These are phyloP conservation scores for Exophiala alcalophila DNA, from an alignment of 2,329 filamentous ascomycete species.

Conservation along the genomic window DNA sequence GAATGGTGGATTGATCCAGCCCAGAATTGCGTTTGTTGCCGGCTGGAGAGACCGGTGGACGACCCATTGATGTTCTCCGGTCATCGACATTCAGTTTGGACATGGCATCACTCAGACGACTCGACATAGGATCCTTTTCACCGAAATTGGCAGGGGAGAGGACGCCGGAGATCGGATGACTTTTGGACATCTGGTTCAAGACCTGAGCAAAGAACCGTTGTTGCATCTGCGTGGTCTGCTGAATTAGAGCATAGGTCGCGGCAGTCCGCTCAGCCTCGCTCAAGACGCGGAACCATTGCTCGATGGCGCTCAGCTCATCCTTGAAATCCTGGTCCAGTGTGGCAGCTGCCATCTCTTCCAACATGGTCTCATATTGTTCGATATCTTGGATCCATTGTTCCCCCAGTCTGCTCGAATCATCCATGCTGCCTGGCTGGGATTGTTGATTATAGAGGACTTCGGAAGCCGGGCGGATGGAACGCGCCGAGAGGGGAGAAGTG, in stretches of 20 bases:
- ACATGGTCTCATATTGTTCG: slow-evolving; percentile 96
- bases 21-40: slow-evolving; percentile 87
- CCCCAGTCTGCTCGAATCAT: slow-evolving; percentile 88
- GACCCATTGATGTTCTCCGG: slow-evolving; percentile 79
- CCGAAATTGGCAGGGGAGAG: slow-evolving; percentile 88
- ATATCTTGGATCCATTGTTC: slow-evolving; percentile 99
- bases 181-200: slow-evolving; percentile 97
- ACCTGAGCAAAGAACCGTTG: slow-evolving; percentile 99
- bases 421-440: slow-evolving; percentile 63
- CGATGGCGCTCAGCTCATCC: slow-evolving; percentile 96
- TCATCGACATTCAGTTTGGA: slow-evolving; percentile 86
- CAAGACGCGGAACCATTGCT: slow-evolving; percentile 98
- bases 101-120: slow-evolving; percentile 93
- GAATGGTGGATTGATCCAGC: slow-evolving; percentile 90
- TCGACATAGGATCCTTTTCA: slow-evolving; percentile 98
- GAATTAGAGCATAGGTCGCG: slow-evolving; percentile 87
- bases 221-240: slow-evolving; percentile 98
- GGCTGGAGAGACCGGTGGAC: slow-evolving; percentile 68
- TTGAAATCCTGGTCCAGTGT: slow-evolving; percentile 99
- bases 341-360: slow-evolving; percentile 98
- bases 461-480: slow-evolving; percentile 84
- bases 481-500: slow-evolving; percentile 66
- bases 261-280: slow-evolving; percentile 96
- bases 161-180: slow-evolving; percentile 93
- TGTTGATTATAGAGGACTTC: slow-evolving; percentile 86